These are phyloP conservation scores for Backusella mclennaniae DNA, from an alignment of 192 early-diverging fungal species.

Conservation along the genomic window DNA sequence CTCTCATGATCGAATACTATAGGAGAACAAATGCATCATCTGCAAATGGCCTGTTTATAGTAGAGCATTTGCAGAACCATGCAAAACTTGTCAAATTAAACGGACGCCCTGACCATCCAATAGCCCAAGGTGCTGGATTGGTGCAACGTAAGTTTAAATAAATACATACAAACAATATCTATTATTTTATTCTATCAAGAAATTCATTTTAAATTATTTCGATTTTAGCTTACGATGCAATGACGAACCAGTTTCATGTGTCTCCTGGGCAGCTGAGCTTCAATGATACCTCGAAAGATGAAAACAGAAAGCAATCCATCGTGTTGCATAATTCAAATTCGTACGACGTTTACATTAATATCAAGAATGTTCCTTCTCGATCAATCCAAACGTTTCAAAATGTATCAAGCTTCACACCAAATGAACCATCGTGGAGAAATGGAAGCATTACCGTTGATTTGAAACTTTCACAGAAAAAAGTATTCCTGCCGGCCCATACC, in stretches of 20 bases:
- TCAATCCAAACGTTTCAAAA: conserved; percentile 40
- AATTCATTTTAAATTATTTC: background rate
- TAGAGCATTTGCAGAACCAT: background rate
- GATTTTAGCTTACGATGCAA: conserved; percentile 37
- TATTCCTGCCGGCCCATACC: conserved; percentile 14
- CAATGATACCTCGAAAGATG: conserved; percentile 43
- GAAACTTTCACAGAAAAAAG: background rate
- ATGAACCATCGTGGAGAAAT: background rate
- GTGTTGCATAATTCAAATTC: conserved; percentile 44
- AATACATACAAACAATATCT: too few species aligned
- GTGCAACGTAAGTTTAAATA: conserved; percentile 30
- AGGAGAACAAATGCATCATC: conserved; percentile 18
- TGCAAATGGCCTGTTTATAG: conserved; percentile 7
- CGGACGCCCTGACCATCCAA: conserved; percentile 21
- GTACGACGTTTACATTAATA: conserved; percentile 31
- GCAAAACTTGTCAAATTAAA: background rate
- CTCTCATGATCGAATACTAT: conserved; percentile 40
- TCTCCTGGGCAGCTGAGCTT: conserved; percentile 50
- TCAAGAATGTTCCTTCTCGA: conserved; percentile 37
- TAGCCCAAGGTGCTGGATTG: conserved; percentile 55
- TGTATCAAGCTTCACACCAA: background rate
- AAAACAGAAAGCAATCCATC: conserved; percentile 33
- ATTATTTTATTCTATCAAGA: background rate
- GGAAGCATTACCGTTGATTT: conserved; percentile 7
- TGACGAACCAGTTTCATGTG: conserved; percentile 36